These are phyloP conservation scores for Berberis thunbergii DNA, from an alignment of 164 flowering plant species.

Conservation along the genomic window DNA sequence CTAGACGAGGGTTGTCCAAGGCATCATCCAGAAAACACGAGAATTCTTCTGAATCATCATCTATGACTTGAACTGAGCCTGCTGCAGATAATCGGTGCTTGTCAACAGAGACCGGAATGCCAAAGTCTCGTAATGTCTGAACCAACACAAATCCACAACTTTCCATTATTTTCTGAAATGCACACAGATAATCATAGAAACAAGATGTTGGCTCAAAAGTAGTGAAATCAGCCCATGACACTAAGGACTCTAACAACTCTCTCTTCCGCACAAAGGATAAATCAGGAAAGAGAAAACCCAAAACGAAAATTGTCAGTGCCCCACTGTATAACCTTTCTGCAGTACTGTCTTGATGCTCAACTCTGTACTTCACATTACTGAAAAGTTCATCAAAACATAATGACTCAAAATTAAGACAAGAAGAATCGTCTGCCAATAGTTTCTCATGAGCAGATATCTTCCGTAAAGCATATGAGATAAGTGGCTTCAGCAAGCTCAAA, in stretches of 20 bases:
- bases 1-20: constrained; percentile 8
- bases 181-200: constrained; percentile 64
- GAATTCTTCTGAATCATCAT: constrained; percentile 11
- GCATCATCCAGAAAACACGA: constrained; percentile 38
- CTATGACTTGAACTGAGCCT: constrained; percentile 9
- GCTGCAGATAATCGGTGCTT: constrained; percentile 21
- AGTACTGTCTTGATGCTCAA: constrained; percentile 19
- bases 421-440: constrained; percentile 36
- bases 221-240: constrained; percentile 57
- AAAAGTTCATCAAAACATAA: constrained; percentile 76
- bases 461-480: constrained; percentile 62
- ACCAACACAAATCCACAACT: constrained; percentile 39
- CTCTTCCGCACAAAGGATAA: constrained; percentile 43
- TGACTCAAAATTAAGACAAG: constrained; percentile 72
- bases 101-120: constrained; percentile 27
- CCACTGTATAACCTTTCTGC: constrained; percentile 22
- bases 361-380: constrained; percentile 23
- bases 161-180: constrained; percentile 58
- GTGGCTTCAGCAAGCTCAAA: constrained; percentile 56
- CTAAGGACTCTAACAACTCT: constrained; percentile 42
- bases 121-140: constrained; percentile 29
- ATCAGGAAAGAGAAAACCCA: constrained; percentile 63
- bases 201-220: constrained; percentile 42
- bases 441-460: constrained; percentile 58
- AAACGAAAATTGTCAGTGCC: constrained; percentile 51